Evolutionary conservation across 257 asterid species (phyloP).

Genomic region (Leonotis leonurus): DNA sequence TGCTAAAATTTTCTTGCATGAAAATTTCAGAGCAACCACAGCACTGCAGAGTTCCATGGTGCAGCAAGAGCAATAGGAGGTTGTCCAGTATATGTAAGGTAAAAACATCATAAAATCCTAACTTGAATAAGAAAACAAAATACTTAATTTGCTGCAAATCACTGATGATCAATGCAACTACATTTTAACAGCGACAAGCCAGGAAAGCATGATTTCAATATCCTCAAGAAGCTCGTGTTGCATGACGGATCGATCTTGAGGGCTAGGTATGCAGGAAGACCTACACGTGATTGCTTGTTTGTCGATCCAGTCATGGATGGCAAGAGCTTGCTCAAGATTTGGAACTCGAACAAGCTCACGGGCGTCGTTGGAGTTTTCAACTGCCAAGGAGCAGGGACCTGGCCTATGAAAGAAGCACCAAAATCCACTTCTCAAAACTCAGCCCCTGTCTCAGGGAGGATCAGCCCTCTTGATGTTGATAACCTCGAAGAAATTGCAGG

Average conservation of each 20-base stretch:
- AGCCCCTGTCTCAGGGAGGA: constrained; percentile 22
- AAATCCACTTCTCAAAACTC: constrained; percentile 6
- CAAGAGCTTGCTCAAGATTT: constrained; percentile 62
- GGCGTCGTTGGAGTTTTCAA: constrained; percentile 62
- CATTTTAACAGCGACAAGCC: constrained; percentile 37
- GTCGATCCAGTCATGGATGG: constrained; percentile 56
- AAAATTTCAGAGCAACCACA: constrained; percentile 34
- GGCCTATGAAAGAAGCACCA: constrained; percentile 41
- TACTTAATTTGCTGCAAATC: too few relatives aligned
- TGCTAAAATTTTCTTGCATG: background rate
- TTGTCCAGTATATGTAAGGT: constrained; percentile 63
- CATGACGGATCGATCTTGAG: constrained; percentile 62
- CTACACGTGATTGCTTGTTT: constrained; percentile 55
- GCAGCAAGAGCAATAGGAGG: constrained; percentile 64
- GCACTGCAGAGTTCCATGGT: constrained; percentile 51
- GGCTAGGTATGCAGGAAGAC: constrained; percentile 55
- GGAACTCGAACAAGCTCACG: constrained; percentile 59
- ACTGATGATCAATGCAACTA: constrained; percentile 2
- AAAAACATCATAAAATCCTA: background rate
- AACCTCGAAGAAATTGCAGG: constrained; percentile 42
- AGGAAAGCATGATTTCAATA: constrained; percentile 46
- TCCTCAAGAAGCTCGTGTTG: constrained; percentile 53
- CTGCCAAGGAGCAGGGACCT: constrained; percentile 69
- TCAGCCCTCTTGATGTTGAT: constrained; percentile 46
- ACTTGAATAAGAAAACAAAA: background rate